Base-by-base conservation (phyloP, 495 filamentous ascomycete genomes). In the Neurospora hispaniola region DNA sequence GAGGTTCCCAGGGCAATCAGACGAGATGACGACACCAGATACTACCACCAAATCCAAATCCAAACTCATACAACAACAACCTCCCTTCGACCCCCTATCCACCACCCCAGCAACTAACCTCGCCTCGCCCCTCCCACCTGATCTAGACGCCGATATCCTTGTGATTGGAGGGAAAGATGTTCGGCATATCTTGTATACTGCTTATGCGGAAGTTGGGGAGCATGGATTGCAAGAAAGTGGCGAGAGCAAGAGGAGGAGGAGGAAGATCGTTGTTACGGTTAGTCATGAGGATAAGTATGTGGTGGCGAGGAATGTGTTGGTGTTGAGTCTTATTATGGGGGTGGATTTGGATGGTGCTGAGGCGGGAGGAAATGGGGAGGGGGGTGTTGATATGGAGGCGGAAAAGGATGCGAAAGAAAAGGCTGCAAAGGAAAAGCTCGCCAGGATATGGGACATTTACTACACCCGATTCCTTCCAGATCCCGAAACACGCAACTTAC, bases 121-220 rank as follows among this genome's bases (percentile, higher is more conserved):
- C 43, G 86, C 85, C 1, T 80, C 84, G 42, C 73, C 80, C 11
- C 74, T 89, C 2, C 84, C 87, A 1, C 81, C 81, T 11, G 85
- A 84, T 42, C 69, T 83, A 54, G 74, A 82, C 43, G 85, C 83
- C 31, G 75, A 82, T 35, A 74, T 89, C n/a, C 80, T 90, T 2
- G 76, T 85, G 3, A 81, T 90, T 9, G 86, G 84, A 11, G 86
- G 86, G 73, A 85, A 85, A 0, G 87, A 89, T 78, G 82, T 81
- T 7, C 81, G 87, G 12, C 83, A 84, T 73, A 77, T 88, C 42
- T 76, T 89, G 4, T 89, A 83, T 72, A 88, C 87, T 0, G 71
- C 78, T 16, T 83, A 82, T 71, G 71, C 71, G 20, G 78, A 83
- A 27, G 46, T 71, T 42, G 75, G 75, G 6, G 69, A 6, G 39